Evolutionary conservation across 2,329 filamentous ascomycete species (phyloP), one percentile per base, ranked within the genome.

Genomic region (Grosmannia penicillata): DNA sequence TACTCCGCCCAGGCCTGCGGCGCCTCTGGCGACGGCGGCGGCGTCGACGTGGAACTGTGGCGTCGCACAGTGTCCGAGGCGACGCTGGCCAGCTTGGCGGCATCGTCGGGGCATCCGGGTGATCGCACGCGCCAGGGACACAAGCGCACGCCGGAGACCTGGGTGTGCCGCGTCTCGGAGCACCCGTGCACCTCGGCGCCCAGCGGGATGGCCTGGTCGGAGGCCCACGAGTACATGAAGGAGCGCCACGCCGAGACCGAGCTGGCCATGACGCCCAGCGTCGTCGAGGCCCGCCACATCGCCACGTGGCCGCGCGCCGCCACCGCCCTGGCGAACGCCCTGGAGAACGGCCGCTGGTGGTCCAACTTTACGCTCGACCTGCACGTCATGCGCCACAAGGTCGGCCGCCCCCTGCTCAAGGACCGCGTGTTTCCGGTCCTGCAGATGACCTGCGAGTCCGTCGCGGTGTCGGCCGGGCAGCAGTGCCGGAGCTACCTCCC

Each of bases 351-450:
- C 22, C 33, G 24, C 4, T 17, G 26, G 13, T 18, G 70, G 68
- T 56, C 49, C 1, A 53, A 61, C 32, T 66, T 72, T 48, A 59
- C 57, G 24, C 54, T 76, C 15, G 49, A 51, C 47, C 58, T 81
- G 18, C 67, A 70, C 44, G 75, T 83, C 58, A 80, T 81, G 65
- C 67, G 68, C 39, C 80, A 85, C 53, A 62, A 63, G 33, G 63
- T 85, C 37, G 57, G 60, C 25, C 68, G 69, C 0, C 58, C 63
- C 4, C 63, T 72, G n/a, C 60, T 84, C 8, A 64, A 66, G 41
- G 68, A 76, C 45, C 72, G 81, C 36, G 68, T 72, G 3, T 86
- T 85, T 47, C 67, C 75, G 14, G 72, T 78, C 3, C 53, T 85
- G 36, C 72, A 82, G 51, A 58, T 80, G 39, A 72, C 73, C 28